Evolutionary conservation across 805 yeast genomes (phyloP), one percentile per base, ranked within the genome.

Genomic region (Clavispora phyllophila): DNA sequence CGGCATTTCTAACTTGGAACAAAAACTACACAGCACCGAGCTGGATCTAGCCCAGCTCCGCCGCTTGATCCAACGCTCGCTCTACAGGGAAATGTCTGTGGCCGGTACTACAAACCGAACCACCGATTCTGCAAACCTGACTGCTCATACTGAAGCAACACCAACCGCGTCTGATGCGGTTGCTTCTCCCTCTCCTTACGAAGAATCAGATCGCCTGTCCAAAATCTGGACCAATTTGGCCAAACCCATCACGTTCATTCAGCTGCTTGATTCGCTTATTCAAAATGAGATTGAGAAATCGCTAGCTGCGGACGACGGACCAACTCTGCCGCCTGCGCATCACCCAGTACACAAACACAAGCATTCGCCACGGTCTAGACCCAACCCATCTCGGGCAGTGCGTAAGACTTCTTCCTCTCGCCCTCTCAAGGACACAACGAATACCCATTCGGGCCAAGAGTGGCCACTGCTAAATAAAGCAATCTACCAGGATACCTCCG

Each of bases 211-310:
- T 14, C 38, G 39, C 8, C 41, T 22, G 44, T 43, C 48, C 23
- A 39, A 40, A 18, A 31, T 53, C 7, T 53, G 57, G 57, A 13
- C 42, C 52, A 66, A 63, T 45, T 56, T 65, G 27, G 60, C 79
- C 3, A 80, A 75, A 51, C 84, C 88, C 1, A 65, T 83, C 35
- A 75, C 70, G 36, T 66, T 82, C 40, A 69, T 84, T 37, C 87
- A 81, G 50, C 87, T 81, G 47, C 74, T 84, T 54, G 91, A 84
- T 57, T 78, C 75, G 41, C 66, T 81, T 60, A 64, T 84, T 25
- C 87, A 79, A 54, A 75, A 72, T 44, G 89, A 83, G 56, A 67
- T 84, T 43, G 89, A 82, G 49, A 78, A 73, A 47, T 28, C 40
- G 3, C 27, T 37, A 31, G 34, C 40, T 4, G 32, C 29, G 5